Base-by-base conservation (phyloP, 495 filamentous ascomycete genomes). In the Penicillium ucsense region DNA sequence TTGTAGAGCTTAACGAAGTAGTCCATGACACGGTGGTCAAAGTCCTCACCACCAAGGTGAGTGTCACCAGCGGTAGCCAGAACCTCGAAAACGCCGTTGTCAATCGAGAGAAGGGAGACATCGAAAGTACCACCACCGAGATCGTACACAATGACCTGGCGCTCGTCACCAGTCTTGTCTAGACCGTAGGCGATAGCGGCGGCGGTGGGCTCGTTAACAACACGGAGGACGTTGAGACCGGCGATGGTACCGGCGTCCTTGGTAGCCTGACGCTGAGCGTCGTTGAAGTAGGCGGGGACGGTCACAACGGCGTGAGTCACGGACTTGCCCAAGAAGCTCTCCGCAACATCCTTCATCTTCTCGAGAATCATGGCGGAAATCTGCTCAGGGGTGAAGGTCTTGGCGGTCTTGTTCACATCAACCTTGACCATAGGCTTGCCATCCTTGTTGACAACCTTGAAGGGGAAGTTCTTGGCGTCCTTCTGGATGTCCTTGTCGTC, bases 61-160 rank as follows among this genome's bases (percentile, higher is more conserved):
- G 94, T 97, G 67, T 99, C 94, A 86, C 94, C 94, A 68, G 92
- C 92, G 58, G 94, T 99, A 69, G 94, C 84, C 70, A 89, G 74
- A 54, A 99, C 94, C 76, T 99, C 94, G 67, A 99, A 99, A 56
- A 95, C 89, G 67, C 94, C 94, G 61, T 91, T 75, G 61, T 99
- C 94, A 54, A 97, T 94, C 35, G 90, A 94, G 36, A 99, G 79
- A 56, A 99, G 88, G 45, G 91, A 96, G 42, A 99, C 92, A 92
- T 99, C 92, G 70, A 99, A 99, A 60, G 92, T 97, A 82, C 92
- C 92, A 84, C 92, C 92, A 83, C 92, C 92, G 55, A 98, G 87
- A 83, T 98, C 92, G 71, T 94, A 94, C 58, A 94, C 88, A 58
- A 94, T 88, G 63, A 94, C 89, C 75, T 92, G 88, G 63, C 87